These are phyloP conservation scores for Metschnikowia vanudenii DNA, from an alignment of 805 yeast species.

Conservation along the genomic window DNA sequence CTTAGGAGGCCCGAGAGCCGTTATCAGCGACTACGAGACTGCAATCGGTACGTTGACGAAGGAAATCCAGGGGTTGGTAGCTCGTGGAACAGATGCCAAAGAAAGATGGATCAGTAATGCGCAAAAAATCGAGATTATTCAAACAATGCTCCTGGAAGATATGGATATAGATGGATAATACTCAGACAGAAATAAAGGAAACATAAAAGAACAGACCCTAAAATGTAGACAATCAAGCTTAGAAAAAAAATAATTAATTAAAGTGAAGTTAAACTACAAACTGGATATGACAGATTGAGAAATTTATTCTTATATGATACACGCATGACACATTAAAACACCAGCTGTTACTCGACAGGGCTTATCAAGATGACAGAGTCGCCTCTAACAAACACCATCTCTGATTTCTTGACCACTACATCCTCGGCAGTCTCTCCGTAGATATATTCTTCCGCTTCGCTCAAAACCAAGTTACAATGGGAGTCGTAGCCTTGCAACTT, in stretches of 20 bases:
- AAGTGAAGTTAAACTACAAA: not conserved
- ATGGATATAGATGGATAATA: conserved; percentile 11
- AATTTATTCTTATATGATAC: conserved; percentile 5
- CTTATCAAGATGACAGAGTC: conserved; percentile 89
- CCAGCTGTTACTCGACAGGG: conserved; percentile 24
- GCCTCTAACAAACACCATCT: conserved; percentile 96
- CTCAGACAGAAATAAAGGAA: not conserved
- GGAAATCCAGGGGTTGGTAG: conserved; percentile 30
- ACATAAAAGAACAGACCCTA: too few species aligned
- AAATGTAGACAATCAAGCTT: not conserved
- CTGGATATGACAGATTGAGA: not conserved
- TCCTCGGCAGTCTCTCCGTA: conserved; percentile 50
- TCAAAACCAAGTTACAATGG: conserved; percentile 92
- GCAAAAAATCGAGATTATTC: conserved; percentile 28
- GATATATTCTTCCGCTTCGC: conserved; percentile 87
- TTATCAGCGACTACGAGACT: conserved; percentile 33
- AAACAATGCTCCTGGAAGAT: conserved; percentile 21
- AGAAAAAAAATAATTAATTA: not conserved
- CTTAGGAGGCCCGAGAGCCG: conserved; percentile 16
- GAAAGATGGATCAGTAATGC: conserved; percentile 38
- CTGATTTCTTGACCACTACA: conserved; percentile 56
- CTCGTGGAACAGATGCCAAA: conserved; percentile 33
- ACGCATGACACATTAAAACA: conserved; percentile 3
- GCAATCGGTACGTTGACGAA: conserved; percentile 24
- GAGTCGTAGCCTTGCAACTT: conserved; percentile 91